Percentiles rank a stretch among this genome's conserved stretches.
phyloP scores from a whole-genome alignment of 768 basidiomycete species.

The Russula abietina region DNA sequence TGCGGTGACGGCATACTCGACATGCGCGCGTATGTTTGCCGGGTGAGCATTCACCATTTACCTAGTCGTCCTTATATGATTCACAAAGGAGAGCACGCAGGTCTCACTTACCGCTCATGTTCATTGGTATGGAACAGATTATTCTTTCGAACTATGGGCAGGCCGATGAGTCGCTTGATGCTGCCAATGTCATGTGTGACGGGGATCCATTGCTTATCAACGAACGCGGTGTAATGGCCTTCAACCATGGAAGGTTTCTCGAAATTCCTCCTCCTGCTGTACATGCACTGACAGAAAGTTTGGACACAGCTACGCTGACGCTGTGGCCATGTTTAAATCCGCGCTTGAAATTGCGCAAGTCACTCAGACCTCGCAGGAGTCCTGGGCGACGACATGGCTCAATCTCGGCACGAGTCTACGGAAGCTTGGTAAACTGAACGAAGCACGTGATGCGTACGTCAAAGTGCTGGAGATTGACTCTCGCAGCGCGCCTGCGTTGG shows the following conservation, averaged over 20 bases:
- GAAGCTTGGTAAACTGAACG: constrained; percentile 54
- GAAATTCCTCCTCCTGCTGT: background rate
- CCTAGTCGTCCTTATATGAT: background rate
- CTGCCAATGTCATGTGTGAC: constrained; percentile 74
- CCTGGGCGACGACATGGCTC: constrained; percentile 86
- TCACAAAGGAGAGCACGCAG: constrained; percentile 37
- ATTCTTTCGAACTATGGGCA: constrained; percentile 73
- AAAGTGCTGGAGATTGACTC: constrained; percentile 84
- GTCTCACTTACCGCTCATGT: constrained; percentile 92
- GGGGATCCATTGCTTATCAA: constrained; percentile 87
- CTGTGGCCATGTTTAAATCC: constrained; percentile 62
- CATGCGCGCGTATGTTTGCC: constrained; percentile 89
- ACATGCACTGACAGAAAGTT: background rate
- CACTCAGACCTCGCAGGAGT: constrained; percentile 75
- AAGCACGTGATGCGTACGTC: constrained; percentile 68
- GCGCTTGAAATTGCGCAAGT: constrained; percentile 79
- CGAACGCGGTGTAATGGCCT: constrained; percentile 90
- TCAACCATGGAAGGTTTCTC: constrained; percentile 74
- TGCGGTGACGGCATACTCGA: constrained; percentile 97
- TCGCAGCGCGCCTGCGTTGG: constrained; percentile 73
- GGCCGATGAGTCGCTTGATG: constrained; percentile 84
- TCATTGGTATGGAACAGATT: constrained; percentile 98
- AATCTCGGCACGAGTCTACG: constrained; percentile 90
- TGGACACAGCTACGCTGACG: constrained; percentile 58
- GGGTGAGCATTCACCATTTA: constrained; percentile 51